Evolutionary conservation across 306 rosid genomes (phyloP), one percentile per base, ranked within the genome.

Genomic region (Hippophae tibetana): DNA sequence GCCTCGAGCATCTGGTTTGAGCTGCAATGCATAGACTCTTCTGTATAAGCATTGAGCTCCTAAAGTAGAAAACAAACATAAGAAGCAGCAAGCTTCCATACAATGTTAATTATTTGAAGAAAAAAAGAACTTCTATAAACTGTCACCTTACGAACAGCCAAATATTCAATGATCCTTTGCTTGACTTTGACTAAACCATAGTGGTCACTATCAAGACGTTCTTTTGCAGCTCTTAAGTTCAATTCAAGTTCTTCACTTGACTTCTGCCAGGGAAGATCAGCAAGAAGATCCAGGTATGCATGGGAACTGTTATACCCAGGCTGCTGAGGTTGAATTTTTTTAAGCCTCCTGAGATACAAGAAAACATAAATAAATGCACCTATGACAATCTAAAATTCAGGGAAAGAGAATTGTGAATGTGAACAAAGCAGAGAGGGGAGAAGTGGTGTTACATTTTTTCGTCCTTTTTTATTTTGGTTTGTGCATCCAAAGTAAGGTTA

Each of bases 311-410:
- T 85, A 75, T 92, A 92, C 54, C 96, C 99, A 55, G 96, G 99
- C 64, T 92, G 99, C 78, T 88, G 99, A 63, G 99, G 99, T 71
- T 92, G 96, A 96, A 88, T 92, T 74, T 92, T 87, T 78, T 92
- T 92, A 2, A 92, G 89, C 76, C 96, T 83, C 99, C 99, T 92
- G 78, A 65, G 66, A 74, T 47, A 60, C 26, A 68, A 40, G 62
- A 61, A 60, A 52, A 45, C 60, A 56, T 41, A 56, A 61, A 12
- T 42, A 54, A 41, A 9, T 57, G 57, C 41, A 68, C 64, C 52
- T 7, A 69, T 2, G 5, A 31, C 38, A 31, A 31, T 4, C 4
- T 31, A 31, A 31, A 31, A 31, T 31, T 31, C 38, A 31, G 38
- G 56, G 56, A 54, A 13, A 53, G 46, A 44, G 61, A 31, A 31